These are phyloP conservation scores for Drosera capensis DNA, from an alignment of 148 eudicot genomes.

Conservation along the genomic window DNA sequence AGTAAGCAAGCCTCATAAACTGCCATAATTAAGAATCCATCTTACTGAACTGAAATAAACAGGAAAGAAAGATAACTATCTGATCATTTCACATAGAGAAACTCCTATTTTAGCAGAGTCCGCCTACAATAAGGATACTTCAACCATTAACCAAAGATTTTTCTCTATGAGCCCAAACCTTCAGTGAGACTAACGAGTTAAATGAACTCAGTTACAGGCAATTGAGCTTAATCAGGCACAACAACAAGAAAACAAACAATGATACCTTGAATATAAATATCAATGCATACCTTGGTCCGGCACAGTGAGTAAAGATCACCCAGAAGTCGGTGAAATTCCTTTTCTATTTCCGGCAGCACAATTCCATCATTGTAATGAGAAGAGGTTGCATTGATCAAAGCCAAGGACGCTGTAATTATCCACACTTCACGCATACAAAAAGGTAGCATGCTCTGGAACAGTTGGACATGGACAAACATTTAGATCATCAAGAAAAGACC, in stretches of 20 bases:
- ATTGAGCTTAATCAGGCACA: not conserved
- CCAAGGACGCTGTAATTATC: conserved; percentile 84
- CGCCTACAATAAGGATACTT: not conserved
- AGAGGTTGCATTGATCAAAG: conserved; percentile 54
- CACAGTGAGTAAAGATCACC: conserved; percentile 84
- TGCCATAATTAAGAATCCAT: conserved; percentile 23
- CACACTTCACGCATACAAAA: conserved; percentile 96
- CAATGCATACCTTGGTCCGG: conserved; percentile 60
- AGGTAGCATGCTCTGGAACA: conserved; percentile 57
- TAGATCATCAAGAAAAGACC: no score
- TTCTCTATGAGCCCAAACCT: no score
- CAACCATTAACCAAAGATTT: not conserved
- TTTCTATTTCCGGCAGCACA: conserved; percentile 61
- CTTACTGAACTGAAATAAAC: conserved; percentile 8
- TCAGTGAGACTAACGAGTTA: not conserved
- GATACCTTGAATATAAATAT: not conserved
- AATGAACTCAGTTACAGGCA: not conserved
- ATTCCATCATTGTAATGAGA: conserved; percentile 53
- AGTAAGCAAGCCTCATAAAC: conserved; percentile 95
- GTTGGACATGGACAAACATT: no score
- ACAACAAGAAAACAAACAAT: not conserved
- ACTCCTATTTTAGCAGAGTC: no score
- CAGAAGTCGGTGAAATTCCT: conserved; percentile 81
- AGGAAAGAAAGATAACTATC: conserved; percentile 9
- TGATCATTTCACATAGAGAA: no score